These are phyloP conservation scores for Plectosphaerella cucumerina DNA, from an alignment of 2,329 filamentous ascomycete genomes.

Conservation along the genomic window DNA sequence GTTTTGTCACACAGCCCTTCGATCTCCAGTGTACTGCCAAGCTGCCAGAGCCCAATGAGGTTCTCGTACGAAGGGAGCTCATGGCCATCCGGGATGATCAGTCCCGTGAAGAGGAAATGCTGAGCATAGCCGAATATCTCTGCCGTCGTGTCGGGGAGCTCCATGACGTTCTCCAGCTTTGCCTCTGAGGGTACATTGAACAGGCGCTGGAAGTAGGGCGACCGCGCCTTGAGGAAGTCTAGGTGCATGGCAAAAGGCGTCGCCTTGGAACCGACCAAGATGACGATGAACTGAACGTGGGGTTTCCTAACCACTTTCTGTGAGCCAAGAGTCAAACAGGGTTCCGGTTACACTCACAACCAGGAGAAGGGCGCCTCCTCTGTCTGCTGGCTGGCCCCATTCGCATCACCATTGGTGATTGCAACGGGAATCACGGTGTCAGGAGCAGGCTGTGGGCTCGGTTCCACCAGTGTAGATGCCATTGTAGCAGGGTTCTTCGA, in stretches of 20 bases:
- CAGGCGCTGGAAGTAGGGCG: conserved; percentile 40
- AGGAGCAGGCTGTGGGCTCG: too few species aligned
- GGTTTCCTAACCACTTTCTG: background rate
- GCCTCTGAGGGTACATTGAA: conserved; percentile 34
- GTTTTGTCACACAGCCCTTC: conserved; percentile 52
- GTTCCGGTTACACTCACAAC: conserved; percentile 23
- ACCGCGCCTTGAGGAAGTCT: conserved; percentile 52
- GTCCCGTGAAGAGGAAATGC: conserved; percentile 48
- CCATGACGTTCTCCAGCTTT: conserved; percentile 47
- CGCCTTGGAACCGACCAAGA: conserved; percentile 48
- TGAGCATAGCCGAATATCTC: conserved; percentile 54
- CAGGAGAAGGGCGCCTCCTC: conserved; percentile 27
- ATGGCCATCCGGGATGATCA: conserved; percentile 36
- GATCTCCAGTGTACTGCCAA: conserved; percentile 47
- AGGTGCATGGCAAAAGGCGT: conserved; percentile 54
- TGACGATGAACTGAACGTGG: conserved; percentile 39
- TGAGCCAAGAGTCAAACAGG: background rate
- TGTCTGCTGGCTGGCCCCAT: background rate
- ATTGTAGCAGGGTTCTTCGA: too few species aligned
- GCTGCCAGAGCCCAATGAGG: conserved; percentile 53
- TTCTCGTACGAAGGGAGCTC: conserved; percentile 48
- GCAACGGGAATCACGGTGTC: too few species aligned
- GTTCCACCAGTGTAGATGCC: too few species aligned
- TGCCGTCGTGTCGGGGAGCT: conserved; percentile 40
- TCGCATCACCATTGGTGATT: background rate